These are phyloP conservation scores for Pseudogymnoascus sp. DNA, from an alignment of 2,329 filamentous ascomycete species.

Conservation along the genomic window DNA sequence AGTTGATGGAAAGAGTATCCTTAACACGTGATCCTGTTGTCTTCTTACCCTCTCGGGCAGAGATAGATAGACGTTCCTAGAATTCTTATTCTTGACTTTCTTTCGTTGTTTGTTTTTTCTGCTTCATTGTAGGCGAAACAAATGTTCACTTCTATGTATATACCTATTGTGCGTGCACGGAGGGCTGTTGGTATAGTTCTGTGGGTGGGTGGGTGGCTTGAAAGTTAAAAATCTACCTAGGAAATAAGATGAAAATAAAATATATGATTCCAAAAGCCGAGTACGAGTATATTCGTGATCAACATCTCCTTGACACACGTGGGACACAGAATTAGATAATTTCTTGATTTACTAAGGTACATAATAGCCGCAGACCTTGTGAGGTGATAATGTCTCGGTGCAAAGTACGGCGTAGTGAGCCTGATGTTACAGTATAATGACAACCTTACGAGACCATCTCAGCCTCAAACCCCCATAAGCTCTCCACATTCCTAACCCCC, in stretches of 20 bases:
- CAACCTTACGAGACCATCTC: background rate
- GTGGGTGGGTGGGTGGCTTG: background rate
- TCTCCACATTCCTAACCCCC: background rate
- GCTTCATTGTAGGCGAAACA: background rate
- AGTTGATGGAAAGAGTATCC: background rate
- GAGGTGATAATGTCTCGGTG: background rate
- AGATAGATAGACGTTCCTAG: background rate
- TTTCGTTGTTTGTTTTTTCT: background rate
- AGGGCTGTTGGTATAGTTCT: background rate
- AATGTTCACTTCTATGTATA: conserved; percentile 2
- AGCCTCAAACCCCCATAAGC: background rate
- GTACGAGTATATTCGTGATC: background rate
- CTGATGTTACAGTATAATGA: background rate
- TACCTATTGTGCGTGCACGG: conserved; percentile 2
- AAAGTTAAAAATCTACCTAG: background rate
- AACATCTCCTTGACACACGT: background rate
- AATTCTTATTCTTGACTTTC: background rate
- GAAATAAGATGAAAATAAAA: background rate
- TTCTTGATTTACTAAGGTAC: background rate
- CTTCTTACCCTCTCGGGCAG: background rate
- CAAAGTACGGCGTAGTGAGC: background rate
- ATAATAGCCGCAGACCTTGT: background rate
- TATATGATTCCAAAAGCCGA: background rate
- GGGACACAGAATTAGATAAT: background rate
- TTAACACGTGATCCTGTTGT: background rate